phyloP scores from a whole-genome alignment of 495 filamentous ascomycete genomes.

The Trichoderma gamsii region DNA sequence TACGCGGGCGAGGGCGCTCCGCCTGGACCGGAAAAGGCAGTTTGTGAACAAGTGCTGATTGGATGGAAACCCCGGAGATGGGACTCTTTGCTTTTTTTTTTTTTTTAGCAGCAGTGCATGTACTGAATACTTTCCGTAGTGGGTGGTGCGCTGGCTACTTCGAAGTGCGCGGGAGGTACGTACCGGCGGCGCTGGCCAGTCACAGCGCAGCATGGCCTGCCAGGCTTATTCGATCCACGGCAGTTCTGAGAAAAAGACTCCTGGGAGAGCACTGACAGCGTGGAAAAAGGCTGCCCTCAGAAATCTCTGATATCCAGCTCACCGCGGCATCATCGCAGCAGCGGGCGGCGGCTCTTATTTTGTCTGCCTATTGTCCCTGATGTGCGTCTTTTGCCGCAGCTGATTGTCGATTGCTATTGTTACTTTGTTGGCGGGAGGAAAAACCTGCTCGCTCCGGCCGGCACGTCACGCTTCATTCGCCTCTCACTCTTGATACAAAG shows the following conservation, averaged over 20 bases:
- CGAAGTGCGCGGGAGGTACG: not conserved
- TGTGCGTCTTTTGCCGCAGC: not conserved
- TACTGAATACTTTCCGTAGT: not conserved
- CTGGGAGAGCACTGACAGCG: not conserved
- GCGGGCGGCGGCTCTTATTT: not conserved
- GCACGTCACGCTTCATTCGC: conserved; percentile 7
- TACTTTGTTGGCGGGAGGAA: not conserved
- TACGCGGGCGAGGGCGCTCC: not conserved
- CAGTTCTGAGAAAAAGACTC: not conserved
- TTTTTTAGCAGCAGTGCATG: no score
- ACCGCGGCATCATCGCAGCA: not conserved
- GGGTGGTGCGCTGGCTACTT: not conserved
- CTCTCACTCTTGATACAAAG: conserved; percentile 3
- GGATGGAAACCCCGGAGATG: not conserved
- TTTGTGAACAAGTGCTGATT: not conserved
- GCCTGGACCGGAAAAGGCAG: not conserved
- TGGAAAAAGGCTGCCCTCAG: not conserved
- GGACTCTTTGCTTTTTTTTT: no score
- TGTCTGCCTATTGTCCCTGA: not conserved
- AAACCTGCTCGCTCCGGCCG: conserved; percentile 1
- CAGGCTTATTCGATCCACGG: conserved; percentile 10
- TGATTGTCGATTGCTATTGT: not conserved
- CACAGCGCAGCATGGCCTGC: not conserved
- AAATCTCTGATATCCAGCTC: conserved; percentile 10
- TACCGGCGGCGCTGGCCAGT: not conserved